These are phyloP conservation scores for Fraxinus americana DNA, from an alignment of 257 asterid species.

Conservation along the genomic window DNA sequence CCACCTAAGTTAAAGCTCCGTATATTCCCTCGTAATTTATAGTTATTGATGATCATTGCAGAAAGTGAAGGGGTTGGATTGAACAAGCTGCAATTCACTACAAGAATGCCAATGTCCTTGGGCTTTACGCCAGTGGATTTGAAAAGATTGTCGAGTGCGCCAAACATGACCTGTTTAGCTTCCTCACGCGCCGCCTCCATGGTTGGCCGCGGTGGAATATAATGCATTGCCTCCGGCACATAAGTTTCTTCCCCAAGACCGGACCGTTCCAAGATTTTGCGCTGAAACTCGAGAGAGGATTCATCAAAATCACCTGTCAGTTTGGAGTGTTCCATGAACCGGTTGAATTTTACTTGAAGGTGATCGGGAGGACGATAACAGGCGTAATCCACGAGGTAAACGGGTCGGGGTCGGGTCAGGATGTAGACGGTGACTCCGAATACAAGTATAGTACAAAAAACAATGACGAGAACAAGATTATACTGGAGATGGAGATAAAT, in stretches of 20 bases:
- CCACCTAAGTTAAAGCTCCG: slow-evolving; percentile 47
- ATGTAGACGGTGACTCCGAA: slow-evolving; percentile 31
- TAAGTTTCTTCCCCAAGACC: slow-evolving; percentile 54
- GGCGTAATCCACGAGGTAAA: slow-evolving; percentile 46
- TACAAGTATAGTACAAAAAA: slow-evolving; percentile 26
- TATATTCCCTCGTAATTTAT: slow-evolving; percentile 38
- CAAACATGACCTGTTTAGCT: slow-evolving; percentile 46
- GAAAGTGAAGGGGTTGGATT: slow-evolving; percentile 52
- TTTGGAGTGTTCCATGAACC: slow-evolving; percentile 40
- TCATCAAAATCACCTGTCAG: slow-evolving; percentile 41
- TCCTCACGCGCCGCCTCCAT: slow-evolving; percentile 44
- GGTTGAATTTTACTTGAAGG: slow-evolving; percentile 27
- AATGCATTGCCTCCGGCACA: slow-evolving; percentile 37
- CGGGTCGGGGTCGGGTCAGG: slow-evolving; percentile 48
- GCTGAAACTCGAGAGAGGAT: slow-evolving; percentile 44
- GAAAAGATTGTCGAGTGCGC: slow-evolving; percentile 38
- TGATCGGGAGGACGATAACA: slow-evolving; percentile 41
- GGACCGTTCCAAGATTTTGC: slow-evolving; percentile 39
- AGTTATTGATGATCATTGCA: slow-evolving; percentile 44
- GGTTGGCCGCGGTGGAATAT: slow-evolving; percentile 29
- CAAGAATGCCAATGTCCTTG: slow-evolving; percentile 40
- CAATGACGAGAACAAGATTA: slow-evolving; percentile 18
- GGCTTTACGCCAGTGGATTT: slow-evolving; percentile 33
- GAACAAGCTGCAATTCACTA: slow-evolving; percentile 52
- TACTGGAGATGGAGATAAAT: slow-evolving; percentile 28